Evolutionary conservation across 768 basidiomycete species (phyloP).

Genomic region (Cystobasidium ongulense): DNA sequence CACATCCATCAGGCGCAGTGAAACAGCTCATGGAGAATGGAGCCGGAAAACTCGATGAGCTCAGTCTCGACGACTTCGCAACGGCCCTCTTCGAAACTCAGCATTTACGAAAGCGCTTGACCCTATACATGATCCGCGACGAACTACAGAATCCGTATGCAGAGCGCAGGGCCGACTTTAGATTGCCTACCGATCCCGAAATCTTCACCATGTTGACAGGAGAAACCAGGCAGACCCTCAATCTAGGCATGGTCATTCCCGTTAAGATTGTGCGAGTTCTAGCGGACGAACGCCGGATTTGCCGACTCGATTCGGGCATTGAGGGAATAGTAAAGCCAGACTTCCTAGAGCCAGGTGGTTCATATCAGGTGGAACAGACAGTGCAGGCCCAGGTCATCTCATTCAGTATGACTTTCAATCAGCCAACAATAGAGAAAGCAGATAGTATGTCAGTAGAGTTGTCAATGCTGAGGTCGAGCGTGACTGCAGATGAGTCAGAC

Average conservation of each 20-base stretch:
- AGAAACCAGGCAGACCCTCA: constrained; percentile 71
- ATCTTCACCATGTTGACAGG: constrained; percentile 91
- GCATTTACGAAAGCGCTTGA: constrained; percentile 76
- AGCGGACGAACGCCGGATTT: constrained; percentile 43
- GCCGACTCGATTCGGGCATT: constrained; percentile 86
- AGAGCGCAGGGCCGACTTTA: constrained; percentile 64
- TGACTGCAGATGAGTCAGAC: constrained; percentile 46
- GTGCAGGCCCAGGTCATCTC: constrained; percentile 69
- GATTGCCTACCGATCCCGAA: constrained; percentile 62
- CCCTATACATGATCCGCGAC: constrained; percentile 74
- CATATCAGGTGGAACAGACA: constrained; percentile 60
- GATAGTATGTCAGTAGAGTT: constrained; percentile 43
- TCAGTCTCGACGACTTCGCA: constrained; percentile 93
- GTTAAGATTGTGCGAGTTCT: constrained; percentile 47
- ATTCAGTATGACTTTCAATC: constrained; percentile 51
- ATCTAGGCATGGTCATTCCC: constrained; percentile 65
- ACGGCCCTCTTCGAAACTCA: constrained; percentile 77
- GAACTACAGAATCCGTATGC: constrained; percentile 74
- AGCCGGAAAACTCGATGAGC: constrained; percentile 71
- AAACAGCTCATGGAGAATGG: constrained; percentile 73
- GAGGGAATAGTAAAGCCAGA: constrained; percentile 63
- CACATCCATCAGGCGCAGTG: constrained; percentile 84
- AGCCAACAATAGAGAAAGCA: not conserved
- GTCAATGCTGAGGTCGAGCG: not conserved
- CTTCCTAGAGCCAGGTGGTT: not conserved